Percentiles rank a stretch among this genome's conserved stretches.
Evolutionary conservation across 2,329 filamentous ascomycete species (phyloP).

Genomic region (Xylaria digitata): DNA sequence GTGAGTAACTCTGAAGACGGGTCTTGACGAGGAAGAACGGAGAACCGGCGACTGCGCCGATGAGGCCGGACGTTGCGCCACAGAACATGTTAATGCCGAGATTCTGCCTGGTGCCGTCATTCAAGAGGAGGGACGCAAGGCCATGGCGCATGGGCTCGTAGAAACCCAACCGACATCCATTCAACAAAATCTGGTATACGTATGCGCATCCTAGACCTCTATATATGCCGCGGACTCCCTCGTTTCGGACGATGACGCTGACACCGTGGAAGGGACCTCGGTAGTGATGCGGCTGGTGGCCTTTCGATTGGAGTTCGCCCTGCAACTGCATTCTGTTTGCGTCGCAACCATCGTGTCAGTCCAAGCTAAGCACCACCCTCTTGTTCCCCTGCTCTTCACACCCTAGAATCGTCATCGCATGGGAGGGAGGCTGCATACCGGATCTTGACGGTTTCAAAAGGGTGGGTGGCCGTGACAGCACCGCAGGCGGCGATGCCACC

Average conservation of each 20-base stretch:
- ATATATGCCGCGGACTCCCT: constrained; percentile 86
- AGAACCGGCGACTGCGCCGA: constrained; percentile 91
- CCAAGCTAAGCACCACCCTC: constrained; percentile 4
- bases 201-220: constrained; percentile 92
- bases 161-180: constrained; percentile 95
- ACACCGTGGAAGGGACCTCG: constrained; percentile 92
- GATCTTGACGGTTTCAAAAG: constrained; percentile 99
- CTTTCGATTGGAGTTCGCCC: constrained; percentile 90
- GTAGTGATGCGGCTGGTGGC: constrained; percentile 88
- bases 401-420: not conserved
- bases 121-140: constrained; percentile 76
- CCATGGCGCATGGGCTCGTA: constrained; percentile 91
- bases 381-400: not conserved
- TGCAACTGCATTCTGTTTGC: constrained; percentile 85
- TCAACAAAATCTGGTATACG: constrained; percentile 94
- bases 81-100: constrained; percentile 93
- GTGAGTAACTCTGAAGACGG: constrained; percentile 90
- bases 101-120: constrained; percentile 80
- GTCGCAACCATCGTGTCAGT: constrained; percentile 32
- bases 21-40: constrained; percentile 99
- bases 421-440: constrained; percentile 66
- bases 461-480: constrained; percentile 96
- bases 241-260: constrained; percentile 88
- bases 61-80: constrained; percentile 86
- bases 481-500: constrained; percentile 97